Conservation (phyloP, 2,329 filamentous ascomycete species). For the Lojkania enalia region DNA sequence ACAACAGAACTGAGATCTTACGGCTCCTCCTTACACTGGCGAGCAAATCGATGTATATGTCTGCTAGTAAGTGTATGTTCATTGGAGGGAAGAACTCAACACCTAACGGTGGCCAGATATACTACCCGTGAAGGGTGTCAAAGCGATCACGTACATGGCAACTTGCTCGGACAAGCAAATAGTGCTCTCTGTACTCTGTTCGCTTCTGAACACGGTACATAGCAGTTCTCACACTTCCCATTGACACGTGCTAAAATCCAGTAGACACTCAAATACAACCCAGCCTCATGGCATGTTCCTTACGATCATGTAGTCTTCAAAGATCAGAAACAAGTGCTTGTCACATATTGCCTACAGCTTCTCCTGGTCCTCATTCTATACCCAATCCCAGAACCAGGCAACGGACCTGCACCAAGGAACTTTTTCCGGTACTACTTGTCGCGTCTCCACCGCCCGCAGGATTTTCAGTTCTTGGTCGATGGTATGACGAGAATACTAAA, state of each 20-base stretch:
- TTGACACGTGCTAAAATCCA: slow-evolving; percentile 19
- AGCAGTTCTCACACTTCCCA: not conserved
- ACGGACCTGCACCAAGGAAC: slow-evolving; percentile 74
- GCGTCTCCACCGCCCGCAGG: slow-evolving; percentile 85
- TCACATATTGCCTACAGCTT: slow-evolving; percentile 89
- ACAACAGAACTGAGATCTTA: slow-evolving; percentile 86
- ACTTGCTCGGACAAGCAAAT: slow-evolving; percentile 88
- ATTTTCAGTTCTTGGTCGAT: slow-evolving; percentile 96
- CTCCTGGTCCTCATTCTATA: slow-evolving; percentile 85
- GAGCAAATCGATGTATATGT: slow-evolving; percentile 92
- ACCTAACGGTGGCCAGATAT: slow-evolving; percentile 51
- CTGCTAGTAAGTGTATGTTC: slow-evolving; percentile 63
- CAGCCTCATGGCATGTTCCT: slow-evolving; percentile 88
- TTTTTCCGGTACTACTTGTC: slow-evolving; percentile 92
- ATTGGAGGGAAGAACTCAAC: no score
- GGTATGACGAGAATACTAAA: slow-evolving; percentile 92
- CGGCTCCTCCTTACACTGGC: slow-evolving; percentile 82
- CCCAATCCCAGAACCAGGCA: slow-evolving; percentile 77
- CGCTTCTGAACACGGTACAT: slow-evolving; percentile 86
- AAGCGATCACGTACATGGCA: slow-evolving; percentile 84
- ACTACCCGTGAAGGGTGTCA: slow-evolving; percentile 80
- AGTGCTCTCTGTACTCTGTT: slow-evolving; percentile 87
- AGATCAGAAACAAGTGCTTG: slow-evolving; percentile 85
- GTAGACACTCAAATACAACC: slow-evolving; percentile 92
- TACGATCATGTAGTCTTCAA: slow-evolving; percentile 92